A percentile compares a stretch with the other conserved stretches of the same genome.
Evolutionary conservation across 2,329 filamentous ascomycete species (phyloP).

Genomic region (Sclerotinia subarctica): DNA sequence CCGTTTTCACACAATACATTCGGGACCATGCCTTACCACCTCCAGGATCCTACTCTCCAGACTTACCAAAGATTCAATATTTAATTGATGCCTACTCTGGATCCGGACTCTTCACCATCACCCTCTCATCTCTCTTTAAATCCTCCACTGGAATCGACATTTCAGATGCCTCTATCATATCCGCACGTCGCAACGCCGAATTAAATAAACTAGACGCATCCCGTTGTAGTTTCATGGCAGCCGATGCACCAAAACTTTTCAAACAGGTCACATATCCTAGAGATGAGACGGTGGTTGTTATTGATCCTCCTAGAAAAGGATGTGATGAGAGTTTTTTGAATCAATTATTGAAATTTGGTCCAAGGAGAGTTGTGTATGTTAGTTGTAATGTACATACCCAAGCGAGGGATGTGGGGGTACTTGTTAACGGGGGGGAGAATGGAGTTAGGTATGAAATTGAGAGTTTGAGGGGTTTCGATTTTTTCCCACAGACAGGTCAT

Average conservation of each 20-base stretch:
- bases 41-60: slow-evolving; percentile 36
- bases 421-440: slow-evolving; percentile 66
- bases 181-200: slow-evolving; percentile 72
- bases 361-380: slow-evolving; percentile 83
- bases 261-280: slow-evolving; percentile 68
- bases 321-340: slow-evolving; percentile 81
- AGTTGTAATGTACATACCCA: slow-evolving; percentile 98
- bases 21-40: slow-evolving; percentile 70
- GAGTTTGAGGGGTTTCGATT: slow-evolving; percentile 89
- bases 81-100: slow-evolving; percentile 98
- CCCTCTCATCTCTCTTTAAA: slow-evolving; percentile 79
- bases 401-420: slow-evolving; percentile 83
- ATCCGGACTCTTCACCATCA: slow-evolving; percentile 95
- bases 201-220: slow-evolving; percentile 67
- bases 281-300: slow-evolving; percentile 85
- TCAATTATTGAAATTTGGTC: slow-evolving; percentile 76
- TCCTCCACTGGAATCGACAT: slow-evolving; percentile 90
- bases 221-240: slow-evolving; percentile 81
- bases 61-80: slow-evolving; percentile 61
- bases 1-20: slow-evolving; percentile 81
- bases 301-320: slow-evolving; percentile 95
- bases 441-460: slow-evolving; percentile 74
- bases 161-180: slow-evolving; percentile 71
- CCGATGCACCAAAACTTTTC: slow-evolving; percentile 83
- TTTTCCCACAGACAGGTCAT: slow-evolving; percentile 84